Evolutionary conservation across 441 rosid species (phyloP).

Genomic region (Melastoma candidum): DNA sequence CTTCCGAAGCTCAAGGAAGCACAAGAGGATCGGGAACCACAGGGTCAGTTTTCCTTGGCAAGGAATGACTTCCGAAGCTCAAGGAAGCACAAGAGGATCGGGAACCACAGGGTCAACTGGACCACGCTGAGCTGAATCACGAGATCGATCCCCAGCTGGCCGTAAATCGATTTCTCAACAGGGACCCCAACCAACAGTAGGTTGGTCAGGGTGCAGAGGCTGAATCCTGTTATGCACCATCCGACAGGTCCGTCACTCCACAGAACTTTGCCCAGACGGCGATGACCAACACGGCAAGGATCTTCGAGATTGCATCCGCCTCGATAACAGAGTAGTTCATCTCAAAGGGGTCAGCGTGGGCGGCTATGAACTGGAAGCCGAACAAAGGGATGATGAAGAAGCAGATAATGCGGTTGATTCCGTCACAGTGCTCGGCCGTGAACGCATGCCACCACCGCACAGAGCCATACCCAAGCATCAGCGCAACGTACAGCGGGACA

Average conservation of each 20-base stretch:
- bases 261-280: slow-evolving; percentile 5
- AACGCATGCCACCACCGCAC: slow-evolving; percentile 11
- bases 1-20: slow-evolving; percentile 12
- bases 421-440: slow-evolving; percentile 2
- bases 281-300: background rate
- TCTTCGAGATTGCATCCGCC: slow-evolving; percentile 9
- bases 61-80: slow-evolving; percentile 9
- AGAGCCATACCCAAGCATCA: slow-evolving; percentile 7
- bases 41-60: background rate
- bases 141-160: slow-evolving; percentile 10
- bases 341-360: slow-evolving; percentile 1
- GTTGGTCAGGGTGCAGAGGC: slow-evolving; percentile 3
- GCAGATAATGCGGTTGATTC: slow-evolving; percentile 1
- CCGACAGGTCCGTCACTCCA: background rate
- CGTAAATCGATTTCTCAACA: slow-evolving; percentile 10
- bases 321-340: slow-evolving; percentile 8
- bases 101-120: slow-evolving; percentile 10
- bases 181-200: slow-evolving; percentile 7
- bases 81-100: slow-evolving; percentile 7
- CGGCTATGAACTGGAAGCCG: slow-evolving; percentile 12
- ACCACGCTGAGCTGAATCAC: slow-evolving; percentile 7
- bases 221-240: slow-evolving; percentile 10
- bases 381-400: slow-evolving; percentile 1
- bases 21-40: slow-evolving; percentile 11
- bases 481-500: slow-evolving; percentile 6